phyloP scores from a whole-genome alignment of 768 basidiomycete genomes.

The Collybia nuda region DNA sequence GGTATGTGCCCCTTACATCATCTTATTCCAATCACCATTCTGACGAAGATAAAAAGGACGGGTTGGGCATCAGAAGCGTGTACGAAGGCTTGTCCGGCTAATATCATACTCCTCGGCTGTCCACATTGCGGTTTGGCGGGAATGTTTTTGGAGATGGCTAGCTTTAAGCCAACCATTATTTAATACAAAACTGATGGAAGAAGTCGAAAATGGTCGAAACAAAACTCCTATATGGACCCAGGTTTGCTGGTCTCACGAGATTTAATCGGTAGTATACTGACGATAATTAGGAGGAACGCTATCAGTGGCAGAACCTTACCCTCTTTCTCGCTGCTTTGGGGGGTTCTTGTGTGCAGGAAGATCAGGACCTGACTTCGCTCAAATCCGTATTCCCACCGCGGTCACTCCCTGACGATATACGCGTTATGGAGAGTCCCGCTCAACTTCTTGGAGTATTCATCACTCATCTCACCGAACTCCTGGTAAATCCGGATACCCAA shows the following conservation, averaged over 20 bases:
- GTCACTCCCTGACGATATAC: constrained; percentile 70
- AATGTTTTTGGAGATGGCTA: constrained; percentile 78
- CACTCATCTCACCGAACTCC: constrained; percentile 62
- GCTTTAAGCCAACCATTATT: constrained; percentile 59
- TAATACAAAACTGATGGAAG: constrained; percentile 31
- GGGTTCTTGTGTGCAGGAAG: constrained; percentile 59
- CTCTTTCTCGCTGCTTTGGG: constrained; percentile 77
- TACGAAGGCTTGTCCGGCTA: constrained; percentile 67
- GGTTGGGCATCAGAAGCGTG: constrained; percentile 76
- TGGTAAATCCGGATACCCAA: constrained; percentile 61
- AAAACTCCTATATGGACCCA: constrained; percentile 25
- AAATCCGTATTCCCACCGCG: constrained; percentile 52
- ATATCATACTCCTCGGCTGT: constrained; percentile 63
- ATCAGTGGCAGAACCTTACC: constrained; percentile 85
- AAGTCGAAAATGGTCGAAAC: constrained; percentile 17
- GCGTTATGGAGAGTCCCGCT: constrained; percentile 57
- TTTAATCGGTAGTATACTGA: constrained; percentile 2
- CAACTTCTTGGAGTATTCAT: constrained; percentile 67
- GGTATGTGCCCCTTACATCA: constrained; percentile 43
- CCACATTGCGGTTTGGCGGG: constrained; percentile 82
- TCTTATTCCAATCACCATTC: constrained; percentile 7
- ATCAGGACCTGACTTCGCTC: constrained; percentile 49
- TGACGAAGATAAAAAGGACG: constrained; percentile 47
- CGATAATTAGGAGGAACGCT: constrained; percentile 60
- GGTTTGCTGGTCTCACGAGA: constrained; percentile 12